Base-by-base conservation (phyloP, 2,329 filamentous ascomycete species). In the Colletotrichum sp. region DNA sequence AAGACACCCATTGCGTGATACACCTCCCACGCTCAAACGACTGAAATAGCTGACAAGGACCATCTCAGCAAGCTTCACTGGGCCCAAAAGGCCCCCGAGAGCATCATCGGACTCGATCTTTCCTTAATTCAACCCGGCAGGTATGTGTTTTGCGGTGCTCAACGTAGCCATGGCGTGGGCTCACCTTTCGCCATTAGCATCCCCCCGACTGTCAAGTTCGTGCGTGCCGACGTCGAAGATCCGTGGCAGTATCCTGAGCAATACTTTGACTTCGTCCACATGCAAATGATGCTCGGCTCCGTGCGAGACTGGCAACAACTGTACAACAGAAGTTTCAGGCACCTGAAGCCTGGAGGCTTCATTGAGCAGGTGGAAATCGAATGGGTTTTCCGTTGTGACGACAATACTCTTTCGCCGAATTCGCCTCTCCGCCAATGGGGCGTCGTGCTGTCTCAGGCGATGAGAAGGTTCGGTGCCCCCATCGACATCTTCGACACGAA, bases 301-400 rank as follows among this genome's bases (percentile, higher is more conserved):
- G 93, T 98, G 66, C 88, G 89, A 26, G 93, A 92, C 80, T 98
- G 95, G 96, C 88, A 89, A 6, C 88, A 90, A 61, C 86, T 97
- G 58, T 98, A 98, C 83, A 85, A 87, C 77, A 94, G 94, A 79
- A 87, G 58, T 26, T 62, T 61, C 62, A 68, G 72, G 69, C 94
- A 97, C 81, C 88, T 98, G 30, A 92, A 92, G 79, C 95, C 95
- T 2, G 93, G 93, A 2, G 96, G 96, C 70, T 91, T 89, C 81
- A 89, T 98, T 71, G 96, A 98, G 84, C 95, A 98, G 79, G 91
- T 98, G 64, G 96, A 98, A 83, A 94, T 98, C 70, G 95, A 98
- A 83, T 94, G 94, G 84, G 88, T 90, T 64, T 95, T 95, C 21
- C 91, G 91, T 67, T 94, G 92, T 80, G 93, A 95, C 77, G 92